phyloP scores from a whole-genome alignment of 441 rosid species.

The Biscutella laevigata region DNA sequence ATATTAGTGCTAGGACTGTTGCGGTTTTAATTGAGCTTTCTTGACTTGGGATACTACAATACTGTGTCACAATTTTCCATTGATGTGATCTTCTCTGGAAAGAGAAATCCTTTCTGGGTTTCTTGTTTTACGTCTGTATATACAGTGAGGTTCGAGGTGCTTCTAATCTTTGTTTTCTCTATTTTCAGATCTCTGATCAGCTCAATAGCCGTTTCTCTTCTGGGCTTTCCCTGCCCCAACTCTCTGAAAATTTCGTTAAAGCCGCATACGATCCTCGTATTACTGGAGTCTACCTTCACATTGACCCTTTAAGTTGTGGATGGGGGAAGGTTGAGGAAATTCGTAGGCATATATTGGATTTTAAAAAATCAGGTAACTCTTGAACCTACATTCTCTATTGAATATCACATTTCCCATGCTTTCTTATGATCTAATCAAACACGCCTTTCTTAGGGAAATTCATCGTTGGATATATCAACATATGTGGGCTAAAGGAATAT shows the following conservation, averaged over 20 bases:
- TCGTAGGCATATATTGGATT: slow-evolving; percentile 65
- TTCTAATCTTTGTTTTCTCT: slow-evolving; percentile 1
- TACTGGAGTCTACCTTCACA: slow-evolving; percentile 77
- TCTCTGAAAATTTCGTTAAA: slow-evolving; percentile 80
- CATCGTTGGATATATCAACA: slow-evolving; percentile 62
- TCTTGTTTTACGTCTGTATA: not conserved
- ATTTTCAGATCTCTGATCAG: slow-evolving; percentile 89
- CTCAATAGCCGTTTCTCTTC: slow-evolving; percentile 81
- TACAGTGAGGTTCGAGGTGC: not conserved
- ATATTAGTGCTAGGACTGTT: not conserved
- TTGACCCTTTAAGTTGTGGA: slow-evolving; percentile 76
- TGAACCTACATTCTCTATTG: not conserved
- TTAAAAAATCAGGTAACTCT: slow-evolving; percentile 77
- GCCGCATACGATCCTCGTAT: slow-evolving; percentile 93
- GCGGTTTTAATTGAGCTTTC: not conserved
- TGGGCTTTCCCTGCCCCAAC: slow-evolving; percentile 73
- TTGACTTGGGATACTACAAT: not conserved
- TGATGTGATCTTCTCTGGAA: not conserved
- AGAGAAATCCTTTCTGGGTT: not conserved
- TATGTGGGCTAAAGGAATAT: slow-evolving; percentile 78
- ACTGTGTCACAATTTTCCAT: not conserved
- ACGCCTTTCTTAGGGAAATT: slow-evolving; percentile 71
- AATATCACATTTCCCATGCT: no score
- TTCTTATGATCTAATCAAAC: no score
- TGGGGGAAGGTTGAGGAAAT: slow-evolving; percentile 97